Percentiles rank a stretch among this genome's conserved stretches.
Evolutionary conservation across 140 eudicot species (phyloP).

Genomic region (Ambrosia hybrid): DNA sequence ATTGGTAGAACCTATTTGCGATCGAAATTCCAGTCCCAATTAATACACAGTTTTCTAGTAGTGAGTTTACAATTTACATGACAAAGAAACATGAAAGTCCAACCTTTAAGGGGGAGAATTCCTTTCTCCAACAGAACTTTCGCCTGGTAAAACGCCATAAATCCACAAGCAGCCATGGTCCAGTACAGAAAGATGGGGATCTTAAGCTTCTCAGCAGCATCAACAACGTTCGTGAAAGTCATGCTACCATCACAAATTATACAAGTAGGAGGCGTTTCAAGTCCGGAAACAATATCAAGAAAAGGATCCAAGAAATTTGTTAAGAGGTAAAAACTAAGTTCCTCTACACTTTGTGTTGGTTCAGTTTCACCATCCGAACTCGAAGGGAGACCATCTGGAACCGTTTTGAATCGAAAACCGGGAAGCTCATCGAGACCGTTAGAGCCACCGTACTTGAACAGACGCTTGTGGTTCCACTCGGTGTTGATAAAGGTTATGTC

Average conservation of each 20-base stretch:
- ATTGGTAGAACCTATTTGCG: not conserved
- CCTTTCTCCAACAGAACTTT: constrained; percentile 16
- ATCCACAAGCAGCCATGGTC: constrained; percentile 32
- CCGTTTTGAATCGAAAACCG: constrained; percentile 18
- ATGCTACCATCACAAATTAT: constrained; percentile 28
- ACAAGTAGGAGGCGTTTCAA: constrained; percentile 24
- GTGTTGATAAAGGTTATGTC: constrained; percentile 18
- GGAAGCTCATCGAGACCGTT: not conserved
- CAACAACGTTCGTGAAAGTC: constrained; percentile 17
- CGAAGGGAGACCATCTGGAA: constrained; percentile 18
- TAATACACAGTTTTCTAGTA: not conserved
- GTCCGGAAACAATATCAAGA: constrained; percentile 13
- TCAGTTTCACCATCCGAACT: constrained; percentile 14
- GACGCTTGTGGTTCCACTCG: constrained; percentile 12
- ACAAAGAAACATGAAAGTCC: not conserved
- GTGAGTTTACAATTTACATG: not conserved
- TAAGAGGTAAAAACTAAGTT: constrained; percentile 8
- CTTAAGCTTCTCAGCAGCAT: constrained; percentile 28
- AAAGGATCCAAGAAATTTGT: constrained; percentile 3
- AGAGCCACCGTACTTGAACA: not conserved
- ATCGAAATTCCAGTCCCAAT: not conserved
- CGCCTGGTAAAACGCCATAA: constrained; percentile 22
- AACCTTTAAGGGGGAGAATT: constrained; percentile 27
- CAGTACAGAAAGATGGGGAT: constrained; percentile 24
- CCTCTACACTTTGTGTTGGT: constrained; percentile 2